Evolutionary conservation across 2,329 filamentous ascomycete genomes (phyloP), one percentile per base, ranked within the genome.

Genomic region (Cladorrhinum sp.): DNA sequence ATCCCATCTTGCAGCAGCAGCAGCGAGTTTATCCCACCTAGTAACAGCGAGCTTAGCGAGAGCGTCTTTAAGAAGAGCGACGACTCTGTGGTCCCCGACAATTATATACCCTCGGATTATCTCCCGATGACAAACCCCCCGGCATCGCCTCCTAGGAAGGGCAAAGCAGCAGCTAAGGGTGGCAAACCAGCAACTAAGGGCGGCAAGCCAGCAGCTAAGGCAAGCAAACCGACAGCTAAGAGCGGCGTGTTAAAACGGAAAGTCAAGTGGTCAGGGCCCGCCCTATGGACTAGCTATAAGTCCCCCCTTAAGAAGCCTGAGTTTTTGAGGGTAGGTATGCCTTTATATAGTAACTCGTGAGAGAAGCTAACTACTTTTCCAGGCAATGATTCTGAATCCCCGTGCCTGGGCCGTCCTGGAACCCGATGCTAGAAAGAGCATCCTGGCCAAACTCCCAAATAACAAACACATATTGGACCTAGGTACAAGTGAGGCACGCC

Each of bases 361-460:
- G 5, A 36, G 16, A 24, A 21, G 7, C 65, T 65, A 26, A 69
- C 58, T 3, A n/a, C 24, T 36, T 6, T 46, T 28, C 26, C 26
- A 76, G 76, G 71, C 72, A 2, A 69, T 79, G 0, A 65, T 79
- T 1, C 73, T 74, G 54, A 72, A 69, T 54, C 71, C 72, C 1
- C 64, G 62, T 3, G 75, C 76, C 2, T 80, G 77, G 77, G 70
- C 74, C 20, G 54, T 73, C 2, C 69, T 80, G 2, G 67, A 63
- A 2, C 39, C 46, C 0, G 71, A 72, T 12, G 76, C 78, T 60
- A 71, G 70, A 63, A 50, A 65, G 54, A 65, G 70, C 2, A 64
- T 80, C 0, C 66, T 79, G 1, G 64, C 71, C 5, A 71, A 75
- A 21, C 76, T 79, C 36, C 77, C 76, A 1, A 72, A 73, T 42